Evolutionary conservation across 2,329 filamentous ascomycete species (phyloP), one percentile per base, ranked within the genome.

Genomic region (Cercospora sp.): DNA sequence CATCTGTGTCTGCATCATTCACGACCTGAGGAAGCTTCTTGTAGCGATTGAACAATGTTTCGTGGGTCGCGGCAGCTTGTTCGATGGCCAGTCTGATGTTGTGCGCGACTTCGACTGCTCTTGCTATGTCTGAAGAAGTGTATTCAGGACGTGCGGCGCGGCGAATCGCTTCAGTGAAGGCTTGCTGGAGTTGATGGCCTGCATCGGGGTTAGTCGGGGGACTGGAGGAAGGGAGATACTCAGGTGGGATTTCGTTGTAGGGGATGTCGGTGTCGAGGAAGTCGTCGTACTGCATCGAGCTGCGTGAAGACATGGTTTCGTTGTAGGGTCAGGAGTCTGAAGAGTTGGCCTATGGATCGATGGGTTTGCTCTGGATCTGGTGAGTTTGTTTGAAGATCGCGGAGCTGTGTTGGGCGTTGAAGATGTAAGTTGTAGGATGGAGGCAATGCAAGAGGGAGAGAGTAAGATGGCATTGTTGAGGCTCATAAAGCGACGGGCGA

Each of bases 211-310:
- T 28, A 57, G 61, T 32, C 5, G 26, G n/a, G 0, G 40, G 28
- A 2, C 16, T 5, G 30, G 61, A 34, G 16, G 43, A 18, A 21
- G 43, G 24, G 8, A 26, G 18, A 13, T 55, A 55, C 45, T 63
- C 61, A 26, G 26, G 7, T 63, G 61, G 61, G 30, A 63, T 63
- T 12, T 40, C 61, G 30, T 32, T 21, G 61, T 63, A 63, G 12
- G 61, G 61, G 5, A 57, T 6, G 13, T 55, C 61, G 8, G 61
- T 63, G 61, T 63, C 61, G 16, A 63, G 61, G 18, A 34, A 63
- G 32, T 63, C 49, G 21, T 63, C 34, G 30, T 63, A 63, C 10
- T 55, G 16, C 61, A 55, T 63, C n/a, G n/a, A 28, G 28, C 32
- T 26, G 6, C 9, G 24, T 55, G 49, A 9, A 55, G 49, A 24